Evolutionary conservation across 2,329 filamentous ascomycete species (phyloP), one percentile per base, ranked within the genome.

Genomic region (Triangularia verruculosa): DNA sequence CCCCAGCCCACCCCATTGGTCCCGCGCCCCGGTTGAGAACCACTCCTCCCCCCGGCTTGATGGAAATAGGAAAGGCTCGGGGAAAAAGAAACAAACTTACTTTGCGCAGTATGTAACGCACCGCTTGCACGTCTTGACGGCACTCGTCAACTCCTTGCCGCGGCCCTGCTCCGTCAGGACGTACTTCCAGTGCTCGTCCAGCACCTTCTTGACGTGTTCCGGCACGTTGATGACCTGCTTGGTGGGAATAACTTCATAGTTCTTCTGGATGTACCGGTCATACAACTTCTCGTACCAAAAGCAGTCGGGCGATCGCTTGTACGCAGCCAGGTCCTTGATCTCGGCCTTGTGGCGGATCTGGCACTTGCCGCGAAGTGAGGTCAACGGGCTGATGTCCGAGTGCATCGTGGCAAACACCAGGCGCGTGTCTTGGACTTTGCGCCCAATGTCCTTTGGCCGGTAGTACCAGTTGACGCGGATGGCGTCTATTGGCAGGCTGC

Each of bases 201-300:
- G 84, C 62, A 97, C 93, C 77, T 92, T 96, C 78, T 98, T 98
- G 73, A 99, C 94, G 74, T 90, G 92, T 70, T 90, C 89, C 4
- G 95, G 95, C 56, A 99, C 95, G 74, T 99, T 99, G 80, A 98
- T 94, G 72, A 99, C 95, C 72, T 91, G 88, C 65, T 85, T 86
- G 13, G 93, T 96, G 1, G 95, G 94, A 66, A 99, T 94, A 61
- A 97, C 91, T 72, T 99, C 95, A 82, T 98, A 98, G 77, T 94
- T 93, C 67, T 96, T 93, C 74, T 97, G 93, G 68, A 99, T 98
- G 79, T 98, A 99, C 64, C 95, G 91, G 79, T 99, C 95, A 77
- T 96, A 98, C 71, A 98, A 86, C 75, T 97, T 96, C 73, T 97
- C 94, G 75, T 92, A 99, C 91, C 93, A 99, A 76, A 99, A 99